Evolutionary conservation across 2,329 filamentous ascomycete species (phyloP).

Genomic region (Lachnellula subtilissima): DNA sequence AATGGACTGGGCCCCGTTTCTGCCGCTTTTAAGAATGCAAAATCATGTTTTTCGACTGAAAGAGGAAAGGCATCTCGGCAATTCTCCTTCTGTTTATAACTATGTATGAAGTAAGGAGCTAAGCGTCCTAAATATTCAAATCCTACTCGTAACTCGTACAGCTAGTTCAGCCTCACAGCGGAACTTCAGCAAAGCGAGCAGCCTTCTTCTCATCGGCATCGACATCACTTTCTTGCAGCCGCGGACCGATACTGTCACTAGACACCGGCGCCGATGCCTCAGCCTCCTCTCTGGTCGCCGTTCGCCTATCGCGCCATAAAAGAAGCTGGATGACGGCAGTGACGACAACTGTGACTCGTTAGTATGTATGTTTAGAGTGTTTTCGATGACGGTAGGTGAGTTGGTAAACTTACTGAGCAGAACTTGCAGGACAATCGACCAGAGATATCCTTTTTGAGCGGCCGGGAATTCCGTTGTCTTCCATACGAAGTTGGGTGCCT

Average conservation of each 20-base stretch:
- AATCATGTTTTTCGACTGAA: no score
- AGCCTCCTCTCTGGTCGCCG: neutral
- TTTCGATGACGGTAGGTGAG: neutral
- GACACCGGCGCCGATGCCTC: neutral
- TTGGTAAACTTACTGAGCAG: constrained; percentile 30
- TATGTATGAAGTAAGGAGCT: no score
- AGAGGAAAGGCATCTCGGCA: no score
- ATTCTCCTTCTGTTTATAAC: no score
- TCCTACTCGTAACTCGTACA: no score
- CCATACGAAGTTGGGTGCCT: constrained; percentile 39
- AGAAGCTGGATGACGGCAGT: constrained; percentile 30
- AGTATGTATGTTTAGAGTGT: neutral
- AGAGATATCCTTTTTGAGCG: constrained; percentile 35
- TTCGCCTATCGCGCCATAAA: constrained; percentile 27
- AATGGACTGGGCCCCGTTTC: no score
- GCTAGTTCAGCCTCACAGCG: no score
- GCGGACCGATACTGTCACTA: constrained; percentile 1
- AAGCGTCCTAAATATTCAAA: no score
- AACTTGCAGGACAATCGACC: constrained; percentile 33
- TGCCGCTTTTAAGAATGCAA: no score
- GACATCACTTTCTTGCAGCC: constrained; percentile 5
- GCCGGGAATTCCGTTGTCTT: constrained; percentile 37
- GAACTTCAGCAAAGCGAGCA: neutral
- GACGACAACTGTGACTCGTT: constrained; percentile 19
- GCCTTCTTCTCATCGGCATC: constrained; percentile 14